These are phyloP conservation scores for Aphanocladium album DNA, from an alignment of 2,329 filamentous ascomycete genomes.

Conservation along the genomic window DNA sequence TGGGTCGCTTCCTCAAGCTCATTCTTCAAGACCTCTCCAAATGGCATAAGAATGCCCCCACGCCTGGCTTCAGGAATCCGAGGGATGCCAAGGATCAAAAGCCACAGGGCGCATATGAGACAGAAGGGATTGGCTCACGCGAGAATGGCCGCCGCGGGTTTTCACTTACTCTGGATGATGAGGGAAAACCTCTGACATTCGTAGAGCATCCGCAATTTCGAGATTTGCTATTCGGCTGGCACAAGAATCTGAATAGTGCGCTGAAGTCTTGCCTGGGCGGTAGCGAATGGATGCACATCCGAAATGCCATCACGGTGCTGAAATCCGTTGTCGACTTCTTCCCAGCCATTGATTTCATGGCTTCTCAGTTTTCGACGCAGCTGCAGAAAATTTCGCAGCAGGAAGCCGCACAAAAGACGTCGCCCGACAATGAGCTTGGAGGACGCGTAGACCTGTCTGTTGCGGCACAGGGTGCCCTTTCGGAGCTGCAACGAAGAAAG, in stretches of 20 bases:
- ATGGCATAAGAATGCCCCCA: conserved; percentile 74
- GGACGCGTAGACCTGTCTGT: conserved; percentile 70
- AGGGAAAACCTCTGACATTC: conserved; percentile 62
- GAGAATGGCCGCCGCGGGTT: conserved; percentile 67
- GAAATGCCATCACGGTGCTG: conserved; percentile 87
- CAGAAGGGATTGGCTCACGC: conserved; percentile 58
- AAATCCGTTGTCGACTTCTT: conserved; percentile 77
- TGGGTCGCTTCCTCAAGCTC: conserved; percentile 86
- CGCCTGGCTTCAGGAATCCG: conserved; percentile 37
- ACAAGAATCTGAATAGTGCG: conserved; percentile 72
- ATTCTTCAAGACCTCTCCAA: conserved; percentile 71
- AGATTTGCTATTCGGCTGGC: conserved; percentile 83
- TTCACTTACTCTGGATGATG: conserved; percentile 62
- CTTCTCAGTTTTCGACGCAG: conserved; percentile 57
- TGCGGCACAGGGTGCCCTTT: conserved; percentile 65
- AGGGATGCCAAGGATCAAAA: conserved; percentile 37
- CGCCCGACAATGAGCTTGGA: conserved; percentile 47
- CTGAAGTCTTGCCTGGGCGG: conserved; percentile 77
- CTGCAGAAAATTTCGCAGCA: conserved; percentile 62
- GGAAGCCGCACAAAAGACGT: conserved; percentile 47
- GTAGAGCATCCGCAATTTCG: conserved; percentile 84
- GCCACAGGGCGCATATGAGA: conserved; percentile 74
- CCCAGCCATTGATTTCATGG: conserved; percentile 87
- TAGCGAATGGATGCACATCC: conserved; percentile 94
- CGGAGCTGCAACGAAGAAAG: conserved; percentile 62